Percentiles rank a stretch among this genome's conserved stretches.
These are phyloP conservation scores for Aethionema arabicum DNA, from an alignment of 345 rosid species.

Conservation along the genomic window DNA sequence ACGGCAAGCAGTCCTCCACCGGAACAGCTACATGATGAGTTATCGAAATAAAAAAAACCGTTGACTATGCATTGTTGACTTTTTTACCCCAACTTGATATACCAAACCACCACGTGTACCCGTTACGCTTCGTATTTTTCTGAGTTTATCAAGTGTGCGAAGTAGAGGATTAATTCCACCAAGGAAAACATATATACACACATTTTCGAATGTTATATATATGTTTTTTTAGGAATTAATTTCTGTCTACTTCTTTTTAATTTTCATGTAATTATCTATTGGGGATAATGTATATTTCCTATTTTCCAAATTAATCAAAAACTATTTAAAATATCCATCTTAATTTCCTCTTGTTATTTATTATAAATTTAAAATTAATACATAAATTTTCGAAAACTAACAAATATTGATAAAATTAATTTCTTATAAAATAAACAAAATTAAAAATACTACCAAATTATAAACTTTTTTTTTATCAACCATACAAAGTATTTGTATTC, in stretches of 20 bases:
- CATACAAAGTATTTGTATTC: no score
- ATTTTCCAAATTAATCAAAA: conserved; percentile 29
- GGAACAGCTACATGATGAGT: conserved; percentile 23
- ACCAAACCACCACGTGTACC: conserved; percentile 32
- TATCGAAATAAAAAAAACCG: neutral
- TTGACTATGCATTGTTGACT: conserved; percentile 36
- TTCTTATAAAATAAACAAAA: no score
- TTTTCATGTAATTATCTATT: conserved; percentile 32
- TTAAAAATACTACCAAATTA: no score
- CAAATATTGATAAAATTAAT: no score
- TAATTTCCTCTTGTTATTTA: neutral
- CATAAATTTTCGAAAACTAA: no score
- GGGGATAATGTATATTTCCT: conserved; percentile 39
- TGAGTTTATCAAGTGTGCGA: conserved; percentile 40
- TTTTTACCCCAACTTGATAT: conserved; percentile 31
- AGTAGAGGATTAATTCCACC: conserved; percentile 22
- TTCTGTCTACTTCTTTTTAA: conserved; percentile 28
- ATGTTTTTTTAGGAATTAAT: conserved; percentile 22
- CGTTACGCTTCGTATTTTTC: conserved; percentile 33
- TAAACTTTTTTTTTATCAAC: no score
- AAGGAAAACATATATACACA: conserved; percentile 14
- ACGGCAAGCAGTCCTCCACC: conserved; percentile 35
- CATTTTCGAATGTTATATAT: conserved; percentile 31
- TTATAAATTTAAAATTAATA: neutral
- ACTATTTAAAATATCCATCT: neutral